Evolutionary conservation across 2,329 filamentous ascomycete genomes (phyloP).

Genomic region (Thermothelomyces thermophilus): DNA sequence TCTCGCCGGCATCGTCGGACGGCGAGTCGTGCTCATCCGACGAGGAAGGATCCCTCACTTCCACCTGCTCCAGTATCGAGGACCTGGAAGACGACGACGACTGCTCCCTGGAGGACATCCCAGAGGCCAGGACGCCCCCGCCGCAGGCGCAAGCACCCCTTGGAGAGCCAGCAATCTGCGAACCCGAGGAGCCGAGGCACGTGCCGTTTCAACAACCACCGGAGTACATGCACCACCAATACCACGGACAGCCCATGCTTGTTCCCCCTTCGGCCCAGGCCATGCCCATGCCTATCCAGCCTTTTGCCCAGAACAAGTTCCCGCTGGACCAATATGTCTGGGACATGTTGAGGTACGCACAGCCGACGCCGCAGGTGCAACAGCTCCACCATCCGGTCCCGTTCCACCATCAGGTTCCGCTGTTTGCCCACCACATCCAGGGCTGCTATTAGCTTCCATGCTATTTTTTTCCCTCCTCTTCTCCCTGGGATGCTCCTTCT

Average conservation of each 20-base stretch:
- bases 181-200: slow-evolving; percentile 40
- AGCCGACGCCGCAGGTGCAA: slow-evolving; percentile 33
- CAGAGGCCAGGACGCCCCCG: slow-evolving; percentile 36
- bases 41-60: slow-evolving; percentile 49
- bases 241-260: slow-evolving; percentile 37
- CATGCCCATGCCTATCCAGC: slow-evolving; percentile 22
- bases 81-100: slow-evolving; percentile 43
- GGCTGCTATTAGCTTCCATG: slow-evolving; percentile 39
- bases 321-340: slow-evolving; percentile 40
- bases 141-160: slow-evolving; percentile 24
- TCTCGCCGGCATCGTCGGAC: slow-evolving; percentile 44
- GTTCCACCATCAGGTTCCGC: slow-evolving; percentile 47
- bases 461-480: background rate
- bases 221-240: slow-evolving; percentile 43
- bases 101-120: slow-evolving; percentile 37
- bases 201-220: slow-evolving; percentile 36
- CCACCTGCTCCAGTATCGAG: slow-evolving; percentile 47
- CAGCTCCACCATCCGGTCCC: slow-evolving; percentile 44
- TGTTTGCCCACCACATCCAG: slow-evolving; percentile 46
- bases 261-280: slow-evolving; percentile 33
- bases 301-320: slow-evolving; percentile 40
- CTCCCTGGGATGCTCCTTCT: background rate
- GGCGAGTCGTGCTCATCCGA: slow-evolving; percentile 44
- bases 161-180: slow-evolving; percentile 34
- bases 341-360: slow-evolving; percentile 47